These are phyloP conservation scores for Suillus fuscotomentosus DNA, from an alignment of 768 basidiomycete genomes.

Conservation along the genomic window DNA sequence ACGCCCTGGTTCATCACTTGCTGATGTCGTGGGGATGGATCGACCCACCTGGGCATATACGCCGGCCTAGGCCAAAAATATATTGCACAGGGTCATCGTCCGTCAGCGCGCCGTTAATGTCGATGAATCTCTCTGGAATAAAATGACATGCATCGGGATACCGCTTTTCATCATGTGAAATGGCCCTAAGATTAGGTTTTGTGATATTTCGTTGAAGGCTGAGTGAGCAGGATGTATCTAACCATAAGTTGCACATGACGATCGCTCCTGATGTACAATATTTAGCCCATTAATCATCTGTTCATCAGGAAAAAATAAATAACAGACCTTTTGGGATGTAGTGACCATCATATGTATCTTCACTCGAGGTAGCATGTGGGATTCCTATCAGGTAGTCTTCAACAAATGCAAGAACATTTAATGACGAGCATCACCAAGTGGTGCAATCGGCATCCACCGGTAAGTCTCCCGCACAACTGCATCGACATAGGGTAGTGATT, in stretches of 20 bases:
- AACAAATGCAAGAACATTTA: not conserved
- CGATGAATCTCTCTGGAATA: slow-evolving; percentile 14
- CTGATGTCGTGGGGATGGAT: too few relatives aligned
- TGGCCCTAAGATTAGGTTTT: slow-evolving; percentile 5
- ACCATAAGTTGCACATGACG: slow-evolving; percentile 13
- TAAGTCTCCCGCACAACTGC: slow-evolving; percentile 16
- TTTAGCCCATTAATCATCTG: too few relatives aligned
- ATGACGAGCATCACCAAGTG: slow-evolving; percentile 8
- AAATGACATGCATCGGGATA: slow-evolving; percentile 11
- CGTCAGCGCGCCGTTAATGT: slow-evolving; percentile 9
- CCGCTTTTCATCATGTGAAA: slow-evolving; percentile 11
- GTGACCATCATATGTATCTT: slow-evolving; percentile 14
- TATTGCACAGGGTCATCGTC: slow-evolving; percentile 7
- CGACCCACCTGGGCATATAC: slow-evolving; percentile 2
- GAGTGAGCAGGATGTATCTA: not conserved
- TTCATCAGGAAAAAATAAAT: too few relatives aligned
- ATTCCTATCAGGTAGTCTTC: not conserved
- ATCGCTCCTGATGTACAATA: slow-evolving; percentile 4
- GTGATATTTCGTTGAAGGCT: too few relatives aligned
- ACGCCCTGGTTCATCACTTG: too few relatives aligned
- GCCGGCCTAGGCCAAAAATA: slow-evolving; percentile 9
- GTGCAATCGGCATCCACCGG: slow-evolving; percentile 14
- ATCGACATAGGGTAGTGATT: slow-evolving; percentile 12
- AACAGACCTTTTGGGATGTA: slow-evolving; percentile 13
- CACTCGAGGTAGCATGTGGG: slow-evolving; percentile 10